phyloP scores from a whole-genome alignment of 306 rosid genomes.

The Adenanthera pavonina region DNA sequence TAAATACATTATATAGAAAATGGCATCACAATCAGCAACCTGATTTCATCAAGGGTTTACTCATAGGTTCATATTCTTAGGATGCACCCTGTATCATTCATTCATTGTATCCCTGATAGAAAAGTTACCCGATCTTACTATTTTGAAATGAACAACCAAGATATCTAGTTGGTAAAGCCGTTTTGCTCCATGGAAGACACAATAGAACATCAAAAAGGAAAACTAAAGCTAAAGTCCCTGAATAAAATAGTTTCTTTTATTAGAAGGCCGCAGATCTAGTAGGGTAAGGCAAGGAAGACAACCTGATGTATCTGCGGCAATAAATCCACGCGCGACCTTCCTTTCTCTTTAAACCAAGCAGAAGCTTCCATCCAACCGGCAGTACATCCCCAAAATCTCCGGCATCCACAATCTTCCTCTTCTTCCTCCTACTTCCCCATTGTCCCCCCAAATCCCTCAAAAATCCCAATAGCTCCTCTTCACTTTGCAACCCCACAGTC shows the following conservation, averaged over 20 bases:
- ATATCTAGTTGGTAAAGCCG: not conserved
- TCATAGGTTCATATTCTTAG: not conserved
- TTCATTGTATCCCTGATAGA: too few relatives aligned
- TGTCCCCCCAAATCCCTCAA: constrained; percentile 80
- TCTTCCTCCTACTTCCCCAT: constrained; percentile 89
- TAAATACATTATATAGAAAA: not conserved
- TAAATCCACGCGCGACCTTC: constrained; percentile 89
- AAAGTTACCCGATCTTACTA: not conserved
- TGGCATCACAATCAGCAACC: not conserved
- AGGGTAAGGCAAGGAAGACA: not conserved
- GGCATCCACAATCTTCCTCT: constrained; percentile 82
- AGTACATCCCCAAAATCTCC: constrained; percentile 63
- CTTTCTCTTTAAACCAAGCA: constrained; percentile 77
- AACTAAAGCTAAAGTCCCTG: not conserved
- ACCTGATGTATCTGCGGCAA: constrained; percentile 89
- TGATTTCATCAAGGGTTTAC: not conserved
- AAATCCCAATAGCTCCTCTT: constrained; percentile 73
- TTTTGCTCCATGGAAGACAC: not conserved
- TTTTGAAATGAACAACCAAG: not conserved
- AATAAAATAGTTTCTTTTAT: not conserved
- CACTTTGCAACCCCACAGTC: constrained; percentile 65
- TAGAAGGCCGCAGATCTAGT: not conserved
- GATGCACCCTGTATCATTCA: not conserved
- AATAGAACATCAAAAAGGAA: not conserved
- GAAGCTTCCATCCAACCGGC: constrained; percentile 82